Evolutionary conservation across 148 eudicot genomes (phyloP), one percentile per base, ranked within the genome.

Genomic region (Tetragonia tetragonoides): DNA sequence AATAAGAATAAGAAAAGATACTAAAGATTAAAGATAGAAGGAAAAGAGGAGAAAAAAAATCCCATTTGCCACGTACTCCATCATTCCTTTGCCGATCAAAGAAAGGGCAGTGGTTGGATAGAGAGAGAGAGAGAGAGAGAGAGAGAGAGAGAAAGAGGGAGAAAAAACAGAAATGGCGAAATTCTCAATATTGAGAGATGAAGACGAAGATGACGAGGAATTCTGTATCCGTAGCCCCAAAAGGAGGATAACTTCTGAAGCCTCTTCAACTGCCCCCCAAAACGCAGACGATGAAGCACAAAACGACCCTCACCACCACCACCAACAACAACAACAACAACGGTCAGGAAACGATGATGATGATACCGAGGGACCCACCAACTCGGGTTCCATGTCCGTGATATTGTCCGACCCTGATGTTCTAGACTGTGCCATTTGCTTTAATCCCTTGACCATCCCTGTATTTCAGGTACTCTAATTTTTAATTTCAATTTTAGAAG

Each of bases 401-500:
- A 82, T 81, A 63, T 81, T 95, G 60, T 70, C 89, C 41, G 92
- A 92, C 72, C 91, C 97, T n/a, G 97, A 92, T 82, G 97, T 95
- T 62, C 76, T 95, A 44, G 98, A 93, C 77, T 93, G 98, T 79
- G 76, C 92, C 40, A 86, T 91, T 67, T 93, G 96, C 82, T 74
- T 83, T 64, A 85, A 87, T 14, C 83, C 90, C 42, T 86, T 91
- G 81, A 81, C 77, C 57, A 41, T 83, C 75, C 98, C 96, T 41
- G 96, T 93, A 16, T 91, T 82, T 79, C 96, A 93, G 96, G 98
- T 93, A 3, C 18, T 10, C 37, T n/a, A 2, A 24, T 46, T 62
- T 21, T 9, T 0, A 21, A 44, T 24, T n/a, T 65, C 56, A 38
- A 12, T 4, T 76, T 7, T 51, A 47, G 54, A 34, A 69, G 21